Evolutionary conservation across 164 flowering plant species (phyloP).

Genomic region (Stephania japonica): DNA sequence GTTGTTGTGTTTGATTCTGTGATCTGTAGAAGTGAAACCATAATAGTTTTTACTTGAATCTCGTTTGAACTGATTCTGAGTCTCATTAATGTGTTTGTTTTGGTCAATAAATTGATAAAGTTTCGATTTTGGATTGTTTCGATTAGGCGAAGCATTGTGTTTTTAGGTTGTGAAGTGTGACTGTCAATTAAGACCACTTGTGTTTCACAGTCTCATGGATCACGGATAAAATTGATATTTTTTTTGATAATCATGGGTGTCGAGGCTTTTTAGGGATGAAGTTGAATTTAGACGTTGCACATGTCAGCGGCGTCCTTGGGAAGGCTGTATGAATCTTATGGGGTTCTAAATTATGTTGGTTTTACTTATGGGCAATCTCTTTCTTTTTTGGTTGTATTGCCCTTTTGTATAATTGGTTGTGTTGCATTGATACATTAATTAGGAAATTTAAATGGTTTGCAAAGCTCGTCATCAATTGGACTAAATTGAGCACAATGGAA

Average conservation of each 20-base stretch:
- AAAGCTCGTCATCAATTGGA: too few species aligned
- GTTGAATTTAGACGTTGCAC: background rate
- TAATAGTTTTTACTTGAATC: background rate
- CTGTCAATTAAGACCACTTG: background rate
- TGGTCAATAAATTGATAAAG: background rate
- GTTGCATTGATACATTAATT: background rate
- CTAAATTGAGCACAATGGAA: too few species aligned
- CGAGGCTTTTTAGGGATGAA: background rate
- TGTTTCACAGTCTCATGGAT: background rate
- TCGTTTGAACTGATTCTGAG: too few species aligned
- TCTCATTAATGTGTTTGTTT: background rate
- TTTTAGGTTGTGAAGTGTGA: background rate
- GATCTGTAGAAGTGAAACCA: too few species aligned
- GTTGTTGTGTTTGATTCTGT: too few species aligned
- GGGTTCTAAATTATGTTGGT: background rate
- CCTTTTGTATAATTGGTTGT: background rate
- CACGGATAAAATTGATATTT: background rate
- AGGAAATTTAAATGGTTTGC: too few species aligned
- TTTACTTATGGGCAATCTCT: background rate
- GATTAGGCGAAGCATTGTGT: background rate
- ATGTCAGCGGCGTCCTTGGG: background rate
- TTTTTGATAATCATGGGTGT: background rate
- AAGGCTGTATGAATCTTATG: background rate
- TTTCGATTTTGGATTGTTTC: background rate
- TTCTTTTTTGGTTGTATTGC: background rate